Percentiles rank a stretch among this genome's conserved stretches.
Evolutionary conservation across 2,329 filamentous ascomycete genomes (phyloP).

Genomic region (Xylaria multiplex): DNA sequence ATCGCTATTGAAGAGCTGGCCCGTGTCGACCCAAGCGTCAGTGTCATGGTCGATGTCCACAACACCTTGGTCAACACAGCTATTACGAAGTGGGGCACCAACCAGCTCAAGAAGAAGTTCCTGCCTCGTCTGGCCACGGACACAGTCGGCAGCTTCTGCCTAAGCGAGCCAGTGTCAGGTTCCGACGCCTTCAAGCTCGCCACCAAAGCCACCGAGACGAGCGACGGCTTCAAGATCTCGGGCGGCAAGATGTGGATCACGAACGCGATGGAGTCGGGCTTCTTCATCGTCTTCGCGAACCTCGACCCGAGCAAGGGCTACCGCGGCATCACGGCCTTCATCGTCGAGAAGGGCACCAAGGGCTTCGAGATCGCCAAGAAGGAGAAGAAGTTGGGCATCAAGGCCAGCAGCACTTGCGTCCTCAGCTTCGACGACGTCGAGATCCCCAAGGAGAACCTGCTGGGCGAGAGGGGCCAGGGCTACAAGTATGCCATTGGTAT

Average conservation of each 20-base stretch:
- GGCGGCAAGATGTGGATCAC: conserved; percentile 99
- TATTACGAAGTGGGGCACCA: conserved; percentile 83
- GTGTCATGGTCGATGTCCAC: conserved; percentile 95
- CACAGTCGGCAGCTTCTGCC: conserved; percentile 90
- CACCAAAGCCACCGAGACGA: conserved; percentile 87
- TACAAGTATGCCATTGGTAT: conserved; percentile 98
- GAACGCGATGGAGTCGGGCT: conserved; percentile 90
- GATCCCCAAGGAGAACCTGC: conserved; percentile 85
- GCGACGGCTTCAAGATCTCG: conserved; percentile 84
- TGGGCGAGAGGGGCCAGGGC: conserved; percentile 88
- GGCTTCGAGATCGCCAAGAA: conserved; percentile 98
- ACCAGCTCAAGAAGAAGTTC: conserved; percentile 82
- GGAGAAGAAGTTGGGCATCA: conserved; percentile 99
- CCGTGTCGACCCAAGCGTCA: conserved; percentile 91
- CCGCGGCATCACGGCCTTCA: conserved; percentile 95
- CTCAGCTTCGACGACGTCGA: conserved; percentile 97
- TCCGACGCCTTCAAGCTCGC: conserved; percentile 96
- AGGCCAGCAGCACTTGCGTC: conserved; percentile 94
- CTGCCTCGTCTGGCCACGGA: conserved; percentile 89
- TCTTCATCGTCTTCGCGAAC: conserved; percentile 99
- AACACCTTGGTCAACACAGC: conserved; percentile 98
- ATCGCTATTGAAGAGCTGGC: conserved; percentile 97
- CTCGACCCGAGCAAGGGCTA: conserved; percentile 91
- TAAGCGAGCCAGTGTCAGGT: conserved; percentile 91
- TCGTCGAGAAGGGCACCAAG: conserved; percentile 88